These are phyloP conservation scores for Yamadazyma triangularis DNA, from an alignment of 1,139 yeast species.

Conservation along the genomic window DNA sequence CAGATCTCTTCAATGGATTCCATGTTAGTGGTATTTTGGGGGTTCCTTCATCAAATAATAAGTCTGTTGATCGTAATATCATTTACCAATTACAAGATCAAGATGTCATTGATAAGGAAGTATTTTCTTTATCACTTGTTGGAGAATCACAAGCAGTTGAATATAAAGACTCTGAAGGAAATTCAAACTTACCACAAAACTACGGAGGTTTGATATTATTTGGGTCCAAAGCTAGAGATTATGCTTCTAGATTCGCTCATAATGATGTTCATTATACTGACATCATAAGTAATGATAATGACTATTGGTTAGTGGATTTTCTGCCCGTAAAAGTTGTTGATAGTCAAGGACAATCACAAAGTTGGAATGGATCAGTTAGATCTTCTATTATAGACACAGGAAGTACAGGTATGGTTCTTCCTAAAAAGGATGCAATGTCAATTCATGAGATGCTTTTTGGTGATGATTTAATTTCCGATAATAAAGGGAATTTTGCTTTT, in stretches of 20 bases:
- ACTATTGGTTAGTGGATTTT: slow-evolving; percentile 53
- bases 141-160: slow-evolving; percentile 14
- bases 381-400: slow-evolving; percentile 60
- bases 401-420: slow-evolving; percentile 57
- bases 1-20: slow-evolving; percentile 48
- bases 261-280: slow-evolving; percentile 31
- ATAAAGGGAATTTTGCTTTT: slow-evolving; percentile 53
- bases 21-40: slow-evolving; percentile 62
- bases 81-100: slow-evolving; percentile 17
- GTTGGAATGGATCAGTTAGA: slow-evolving; percentile 9
- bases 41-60: slow-evolving; percentile 38
- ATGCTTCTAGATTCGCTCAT: slow-evolving; percentile 11
- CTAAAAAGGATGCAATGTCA: slow-evolving; percentile 50
- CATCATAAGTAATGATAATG: slow-evolving; percentile 30
- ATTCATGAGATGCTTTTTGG: slow-evolving; percentile 47
- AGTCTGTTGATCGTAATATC: slow-evolving; percentile 15
- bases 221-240: slow-evolving; percentile 19
- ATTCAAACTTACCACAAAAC: slow-evolving; percentile 9
- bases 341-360: slow-evolving; percentile 10
- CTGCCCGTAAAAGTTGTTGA: slow-evolving; percentile 25
- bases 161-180: slow-evolving; percentile 7
- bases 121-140: slow-evolving; percentile 20
- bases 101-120: slow-evolving; percentile 15
- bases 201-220: slow-evolving; percentile 25
- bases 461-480: slow-evolving; percentile 46